Base-by-base conservation (phyloP, 768 basidiomycete species). In the Pisolithus microcarpus region DNA sequence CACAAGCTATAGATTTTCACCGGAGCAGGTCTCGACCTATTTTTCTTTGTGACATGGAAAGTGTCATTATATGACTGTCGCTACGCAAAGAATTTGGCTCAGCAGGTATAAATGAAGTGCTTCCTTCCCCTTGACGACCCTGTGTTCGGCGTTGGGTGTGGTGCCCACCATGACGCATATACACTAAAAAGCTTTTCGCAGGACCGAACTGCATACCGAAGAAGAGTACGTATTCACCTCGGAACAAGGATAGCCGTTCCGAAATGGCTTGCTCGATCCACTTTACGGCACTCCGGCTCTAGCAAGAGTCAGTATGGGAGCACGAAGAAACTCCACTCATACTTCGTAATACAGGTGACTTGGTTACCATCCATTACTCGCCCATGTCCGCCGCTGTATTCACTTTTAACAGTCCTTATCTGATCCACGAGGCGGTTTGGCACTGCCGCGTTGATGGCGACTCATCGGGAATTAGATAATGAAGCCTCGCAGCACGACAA, bases 251-350 rank as follows among this genome's bases (percentile, higher is more conserved):
- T 43, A 23, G 23, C 19, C 42, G 42, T 43, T 43, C 42, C 42
- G 23, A 43, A 26, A 43, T 43, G 8, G 15, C 19, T 23, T 15
- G 26, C 21, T 42, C 23, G 43, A 42, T 34, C 34, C 34, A 42
- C 43, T 13, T 28, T 10, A 26, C 71, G 72, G 52, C 76, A 64
- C 62, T 79, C 78, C 18, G 77, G 76, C 52, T 80, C 76, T 61
- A 76, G 73, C 60, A 51, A 49, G 82, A 75, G 26, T 6, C 65
- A 64, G 23, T 28, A 79, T 49, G 58, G 72, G 76, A 54, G 78
- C 79, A 55, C 16, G 46, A 26, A 49, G 68, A 67, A 52, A 69
- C 49, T 15, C 56, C 63, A 48, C 65, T 67, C 54, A 46, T 18
- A 49, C 52, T 61, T 67, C 60, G 61, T 60, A 56, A 57, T 66